These are phyloP conservation scores for Cytospora schulzeri DNA, from an alignment of 2,329 filamentous ascomycete genomes.

Conservation along the genomic window DNA sequence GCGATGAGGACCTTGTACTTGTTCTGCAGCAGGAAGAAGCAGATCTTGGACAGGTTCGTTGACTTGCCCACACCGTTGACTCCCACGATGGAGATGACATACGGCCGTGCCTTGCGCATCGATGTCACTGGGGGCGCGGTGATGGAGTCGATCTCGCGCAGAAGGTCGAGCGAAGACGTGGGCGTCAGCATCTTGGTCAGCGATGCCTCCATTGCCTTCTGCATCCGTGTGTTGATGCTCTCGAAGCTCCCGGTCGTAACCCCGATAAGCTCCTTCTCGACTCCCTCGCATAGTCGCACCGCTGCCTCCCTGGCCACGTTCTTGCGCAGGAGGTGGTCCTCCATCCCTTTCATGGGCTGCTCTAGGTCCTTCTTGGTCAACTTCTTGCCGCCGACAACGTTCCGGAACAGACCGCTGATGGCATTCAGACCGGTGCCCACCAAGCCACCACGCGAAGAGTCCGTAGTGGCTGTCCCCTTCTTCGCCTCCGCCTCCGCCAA, in stretches of 20 bases:
- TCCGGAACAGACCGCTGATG: constrained; percentile 87
- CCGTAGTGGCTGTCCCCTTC: constrained; percentile 48
- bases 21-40: constrained; percentile 96
- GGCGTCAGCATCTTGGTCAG: constrained; percentile 95
- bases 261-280: constrained; percentile 86
- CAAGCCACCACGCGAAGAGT: constrained; percentile 59
- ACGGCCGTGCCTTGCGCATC: constrained; percentile 71
- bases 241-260: constrained; percentile 93
- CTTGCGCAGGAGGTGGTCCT: constrained; percentile 90
- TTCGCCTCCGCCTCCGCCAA: constrained; percentile 77
- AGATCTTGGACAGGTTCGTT: constrained; percentile 96
- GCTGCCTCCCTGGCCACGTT: constrained; percentile 96
- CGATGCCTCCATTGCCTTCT: constrained; percentile 86
- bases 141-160: constrained; percentile 87
- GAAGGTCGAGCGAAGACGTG: constrained; percentile 88
- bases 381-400: constrained; percentile 92
- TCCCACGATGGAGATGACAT: constrained; percentile 96
- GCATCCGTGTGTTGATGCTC: constrained; percentile 80
- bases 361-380: constrained; percentile 86
- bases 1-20: constrained; percentile 64
- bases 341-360: constrained; percentile 93
- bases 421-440: constrained; percentile 80
- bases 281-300: constrained; percentile 84
- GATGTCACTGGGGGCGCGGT: constrained; percentile 67
- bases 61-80: constrained; percentile 99